These are phyloP conservation scores for Suaeda aralocaspica DNA, from an alignment of 148 eudicot species.

Conservation along the genomic window DNA sequence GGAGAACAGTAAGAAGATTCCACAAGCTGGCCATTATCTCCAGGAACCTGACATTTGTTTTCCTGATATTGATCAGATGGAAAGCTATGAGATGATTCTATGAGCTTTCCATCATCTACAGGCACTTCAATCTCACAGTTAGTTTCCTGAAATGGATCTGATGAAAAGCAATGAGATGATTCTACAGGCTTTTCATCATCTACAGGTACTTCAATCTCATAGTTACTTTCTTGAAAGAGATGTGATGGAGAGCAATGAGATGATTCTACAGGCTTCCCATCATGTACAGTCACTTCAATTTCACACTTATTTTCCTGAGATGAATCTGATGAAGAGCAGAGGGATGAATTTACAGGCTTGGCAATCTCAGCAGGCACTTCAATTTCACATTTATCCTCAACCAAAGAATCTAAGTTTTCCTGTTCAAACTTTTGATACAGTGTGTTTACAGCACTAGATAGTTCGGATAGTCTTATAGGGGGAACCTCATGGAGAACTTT, in stretches of 20 bases:
- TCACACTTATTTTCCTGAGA: slow-evolving; percentile 38
- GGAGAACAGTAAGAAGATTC: slow-evolving; percentile 16
- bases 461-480: slow-evolving; percentile 47
- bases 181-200: slow-evolving; percentile 27
- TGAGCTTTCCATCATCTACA: slow-evolving; percentile 28
- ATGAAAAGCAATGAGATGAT: slow-evolving; percentile 9
- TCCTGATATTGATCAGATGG: neutral
- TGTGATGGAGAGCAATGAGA: slow-evolving; percentile 5
- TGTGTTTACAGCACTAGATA: slow-evolving; percentile 45
- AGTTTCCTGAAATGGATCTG: slow-evolving; percentile 23
- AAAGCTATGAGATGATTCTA: slow-evolving; percentile 18
- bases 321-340: slow-evolving; percentile 24
- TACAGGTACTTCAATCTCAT: neutral
- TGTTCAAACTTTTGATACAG: slow-evolving; percentile 67
- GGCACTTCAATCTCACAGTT: slow-evolving; percentile 38
- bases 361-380: slow-evolving; percentile 28
- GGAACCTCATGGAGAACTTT: slow-evolving; percentile 85
- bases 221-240: neutral
- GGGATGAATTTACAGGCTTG: slow-evolving; percentile 29
- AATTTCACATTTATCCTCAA: slow-evolving; percentile 38
- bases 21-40: slow-evolving; percentile 24
- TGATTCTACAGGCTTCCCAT: slow-evolving; percentile 30
- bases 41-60: slow-evolving; percentile 15
- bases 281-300: slow-evolving; percentile 30
- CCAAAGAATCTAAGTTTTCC: slow-evolving; percentile 40